Evolutionary conservation across 2,329 filamentous ascomycete genomes (phyloP).

Genomic region (Aschersonia sp.): DNA sequence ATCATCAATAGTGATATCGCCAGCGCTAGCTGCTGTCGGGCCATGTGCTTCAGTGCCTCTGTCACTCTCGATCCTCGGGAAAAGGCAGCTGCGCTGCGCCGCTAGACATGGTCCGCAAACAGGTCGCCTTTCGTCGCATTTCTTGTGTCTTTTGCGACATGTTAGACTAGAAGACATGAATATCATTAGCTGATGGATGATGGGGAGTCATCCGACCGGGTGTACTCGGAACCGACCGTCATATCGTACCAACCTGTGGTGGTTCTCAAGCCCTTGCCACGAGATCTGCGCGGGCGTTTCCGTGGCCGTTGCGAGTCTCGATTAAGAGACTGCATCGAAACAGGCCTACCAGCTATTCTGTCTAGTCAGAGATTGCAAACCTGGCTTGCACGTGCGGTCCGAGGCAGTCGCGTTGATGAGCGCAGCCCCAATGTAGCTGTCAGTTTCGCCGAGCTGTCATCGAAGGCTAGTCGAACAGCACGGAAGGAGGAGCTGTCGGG

Average conservation of each 20-base stretch:
- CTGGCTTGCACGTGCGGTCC: too few species aligned
- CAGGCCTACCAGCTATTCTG: too few species aligned
- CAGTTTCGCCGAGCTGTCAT: too few species aligned
- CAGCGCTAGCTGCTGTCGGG: neutral
- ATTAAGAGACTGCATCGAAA: too few species aligned
- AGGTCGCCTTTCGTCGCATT: neutral
- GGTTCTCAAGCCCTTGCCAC: neutral
- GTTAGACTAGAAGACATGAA: neutral
- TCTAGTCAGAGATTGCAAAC: too few species aligned
- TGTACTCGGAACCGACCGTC: neutral
- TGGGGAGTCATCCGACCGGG: neutral
- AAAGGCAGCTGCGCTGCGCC: neutral
- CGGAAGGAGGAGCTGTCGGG: too few species aligned
- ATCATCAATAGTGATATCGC: neutral
- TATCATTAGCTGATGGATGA: neutral
- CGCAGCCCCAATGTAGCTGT: too few species aligned
- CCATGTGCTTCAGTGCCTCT: neutral
- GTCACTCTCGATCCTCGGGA: neutral
- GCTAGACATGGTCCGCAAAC: neutral
- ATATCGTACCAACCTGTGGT: neutral
- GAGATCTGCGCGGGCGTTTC: neutral
- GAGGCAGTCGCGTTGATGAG: too few species aligned
- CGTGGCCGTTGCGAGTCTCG: neutral
- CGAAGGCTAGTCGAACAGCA: too few species aligned
- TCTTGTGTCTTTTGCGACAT: neutral